Percentiles rank a stretch among this genome's conserved stretches.
These are phyloP conservation scores for Diutina rugosa DNA, from an alignment of 1,139 yeast species.

Conservation along the genomic window DNA sequence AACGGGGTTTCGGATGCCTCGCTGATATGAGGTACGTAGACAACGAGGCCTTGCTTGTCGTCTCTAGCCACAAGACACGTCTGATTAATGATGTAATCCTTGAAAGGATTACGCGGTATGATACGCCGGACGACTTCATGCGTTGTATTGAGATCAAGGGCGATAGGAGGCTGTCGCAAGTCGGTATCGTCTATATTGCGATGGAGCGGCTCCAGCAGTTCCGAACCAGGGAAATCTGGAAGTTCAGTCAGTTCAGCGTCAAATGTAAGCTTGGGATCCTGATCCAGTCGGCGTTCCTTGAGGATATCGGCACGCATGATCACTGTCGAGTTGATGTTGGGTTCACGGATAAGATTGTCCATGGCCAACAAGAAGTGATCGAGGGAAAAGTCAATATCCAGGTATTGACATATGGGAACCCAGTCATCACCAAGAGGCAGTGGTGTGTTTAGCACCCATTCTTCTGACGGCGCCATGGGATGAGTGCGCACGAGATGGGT, in stretches of 20 bases:
- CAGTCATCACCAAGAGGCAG: background rate
- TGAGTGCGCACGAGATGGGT: background rate
- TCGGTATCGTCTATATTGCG: constrained; percentile 43
- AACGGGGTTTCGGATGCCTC: constrained; percentile 61
- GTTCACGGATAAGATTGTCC: constrained; percentile 70
- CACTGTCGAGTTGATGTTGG: constrained; percentile 86
- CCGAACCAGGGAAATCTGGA: constrained; percentile 18
- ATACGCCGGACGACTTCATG: constrained; percentile 56
- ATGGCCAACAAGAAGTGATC: constrained; percentile 63
- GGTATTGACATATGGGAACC: background rate
- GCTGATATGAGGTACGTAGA: constrained; percentile 65
- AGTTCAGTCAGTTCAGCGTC: constrained; percentile 4
- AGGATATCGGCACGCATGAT: constrained; percentile 81
- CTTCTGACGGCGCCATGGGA: background rate
- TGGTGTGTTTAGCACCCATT: background rate
- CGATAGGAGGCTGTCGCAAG: constrained; percentile 34
- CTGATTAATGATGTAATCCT: constrained; percentile 75
- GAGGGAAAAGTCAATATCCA: constrained; percentile 20
- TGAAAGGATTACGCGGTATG: constrained; percentile 79
- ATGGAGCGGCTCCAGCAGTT: constrained; percentile 11
- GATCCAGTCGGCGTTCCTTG: constrained; percentile 35
- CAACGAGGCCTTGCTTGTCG: constrained; percentile 24
- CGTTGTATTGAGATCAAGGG: constrained; percentile 19
- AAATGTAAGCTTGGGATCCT: constrained; percentile 5
- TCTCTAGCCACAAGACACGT: constrained; percentile 42